A percentile compares a stretch with the other conserved stretches of the same genome.
These are phyloP conservation scores for Beauveria sp. DNA, from an alignment of 2,329 filamentous ascomycete species.

Conservation along the genomic window DNA sequence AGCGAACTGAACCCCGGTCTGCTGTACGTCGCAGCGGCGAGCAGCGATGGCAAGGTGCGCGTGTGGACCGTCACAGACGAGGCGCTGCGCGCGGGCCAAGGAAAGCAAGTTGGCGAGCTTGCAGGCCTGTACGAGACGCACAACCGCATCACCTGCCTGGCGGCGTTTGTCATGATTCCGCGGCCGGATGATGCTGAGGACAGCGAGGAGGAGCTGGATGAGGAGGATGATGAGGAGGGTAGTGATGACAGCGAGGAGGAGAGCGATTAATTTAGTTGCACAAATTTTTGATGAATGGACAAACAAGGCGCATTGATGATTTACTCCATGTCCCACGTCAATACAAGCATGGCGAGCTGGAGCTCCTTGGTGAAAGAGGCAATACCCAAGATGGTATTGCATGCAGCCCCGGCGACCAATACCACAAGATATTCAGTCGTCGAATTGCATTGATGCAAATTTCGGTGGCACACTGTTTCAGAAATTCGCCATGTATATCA, in stretches of 20 bases:
- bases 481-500: too few species aligned
- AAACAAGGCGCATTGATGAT: background rate
- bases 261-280: constrained; percentile 13
- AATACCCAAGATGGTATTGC: background rate
- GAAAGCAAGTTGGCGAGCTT: constrained; percentile 48
- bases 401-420: too few species aligned
- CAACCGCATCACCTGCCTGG: constrained; percentile 83
- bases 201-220: constrained; percentile 43
- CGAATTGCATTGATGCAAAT: too few species aligned
- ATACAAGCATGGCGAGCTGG: too few species aligned
- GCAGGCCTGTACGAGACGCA: constrained; percentile 76
- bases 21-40: constrained; percentile 60
- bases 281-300: background rate
- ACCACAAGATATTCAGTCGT: too few species aligned
- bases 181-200: constrained; percentile 53
- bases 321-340: background rate
- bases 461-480: too few species aligned
- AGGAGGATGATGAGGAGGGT: constrained; percentile 28
- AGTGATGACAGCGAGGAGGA: constrained; percentile 30
- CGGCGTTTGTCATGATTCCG: constrained; percentile 77
- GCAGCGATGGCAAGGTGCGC: constrained; percentile 80
- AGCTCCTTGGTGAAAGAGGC: background rate
- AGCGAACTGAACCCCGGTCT: constrained; percentile 30
- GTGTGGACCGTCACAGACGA: constrained; percentile 58
- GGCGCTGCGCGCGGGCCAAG: constrained; percentile 30